Percentiles rank a stretch among this genome's conserved stretches.
These are phyloP conservation scores for Corymbia maculata DNA, from an alignment of 345 rosid genomes.

Conservation along the genomic window DNA sequence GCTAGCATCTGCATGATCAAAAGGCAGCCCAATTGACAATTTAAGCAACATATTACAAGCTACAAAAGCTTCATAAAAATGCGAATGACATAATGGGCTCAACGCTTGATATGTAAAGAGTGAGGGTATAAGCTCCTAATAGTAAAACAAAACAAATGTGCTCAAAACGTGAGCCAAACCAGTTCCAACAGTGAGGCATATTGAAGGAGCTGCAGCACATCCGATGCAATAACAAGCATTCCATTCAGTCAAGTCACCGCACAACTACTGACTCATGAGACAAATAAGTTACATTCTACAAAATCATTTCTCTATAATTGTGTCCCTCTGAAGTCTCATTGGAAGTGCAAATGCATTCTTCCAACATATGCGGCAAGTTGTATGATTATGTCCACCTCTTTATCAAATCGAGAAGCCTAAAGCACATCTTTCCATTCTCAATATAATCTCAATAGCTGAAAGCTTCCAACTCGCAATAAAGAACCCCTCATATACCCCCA, in stretches of 20 bases:
- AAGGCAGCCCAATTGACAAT: neutral
- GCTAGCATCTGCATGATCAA: slow-evolving; percentile 55
- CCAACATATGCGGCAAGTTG: neutral
- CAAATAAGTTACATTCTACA: neutral
- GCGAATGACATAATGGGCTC: neutral
- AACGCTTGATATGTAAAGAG: neutral
- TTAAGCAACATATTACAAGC: neutral
- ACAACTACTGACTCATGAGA: neutral
- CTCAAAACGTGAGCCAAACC: neutral
- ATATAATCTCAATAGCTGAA: neutral
- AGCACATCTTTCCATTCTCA: neutral
- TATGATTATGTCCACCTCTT: neutral
- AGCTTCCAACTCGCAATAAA: neutral
- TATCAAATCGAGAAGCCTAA: neutral
- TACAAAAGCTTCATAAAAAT: neutral
- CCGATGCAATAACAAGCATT: neutral
- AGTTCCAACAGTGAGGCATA: neutral
- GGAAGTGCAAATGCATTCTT: neutral
- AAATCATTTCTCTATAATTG: neutral
- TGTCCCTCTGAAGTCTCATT: neutral
- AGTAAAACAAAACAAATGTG: neutral
- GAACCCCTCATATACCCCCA: neutral
- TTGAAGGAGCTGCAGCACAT: neutral
- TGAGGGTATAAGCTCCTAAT: neutral
- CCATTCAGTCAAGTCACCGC: neutral